These are phyloP conservation scores for Arachnopeziza araneosa DNA, from an alignment of 2,329 filamentous ascomycete genomes.

Conservation along the genomic window DNA sequence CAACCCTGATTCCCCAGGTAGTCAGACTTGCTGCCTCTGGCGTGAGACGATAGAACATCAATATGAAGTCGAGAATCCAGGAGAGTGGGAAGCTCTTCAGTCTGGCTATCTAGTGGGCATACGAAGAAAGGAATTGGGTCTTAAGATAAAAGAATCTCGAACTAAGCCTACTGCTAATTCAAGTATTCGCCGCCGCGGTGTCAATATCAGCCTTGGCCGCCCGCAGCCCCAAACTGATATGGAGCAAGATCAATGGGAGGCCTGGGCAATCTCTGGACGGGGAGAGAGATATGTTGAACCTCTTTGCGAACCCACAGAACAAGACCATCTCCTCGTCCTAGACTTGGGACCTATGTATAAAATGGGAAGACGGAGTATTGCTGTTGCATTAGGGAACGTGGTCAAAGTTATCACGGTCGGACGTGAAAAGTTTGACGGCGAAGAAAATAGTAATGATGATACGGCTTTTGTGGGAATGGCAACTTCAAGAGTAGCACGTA, in stretches of 20 bases:
- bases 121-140: constrained; percentile 33
- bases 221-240: not conserved
- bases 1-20: constrained; percentile 36
- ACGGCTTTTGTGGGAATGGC: constrained; percentile 23
- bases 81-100: constrained; percentile 57
- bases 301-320: constrained; percentile 15
- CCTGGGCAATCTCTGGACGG: constrained; percentile 43
- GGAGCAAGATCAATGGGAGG: constrained; percentile 42
- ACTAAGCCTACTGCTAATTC: constrained; percentile 1
- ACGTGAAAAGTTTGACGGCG: constrained; percentile 54
- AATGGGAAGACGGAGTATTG: constrained; percentile 60
- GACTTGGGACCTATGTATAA: constrained; percentile 58
- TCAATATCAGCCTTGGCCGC: not conserved
- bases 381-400: constrained; percentile 65
- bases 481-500: constrained; percentile 8
- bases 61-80: constrained; percentile 54
- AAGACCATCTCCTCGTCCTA: constrained; percentile 56
- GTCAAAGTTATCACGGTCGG: constrained; percentile 67
- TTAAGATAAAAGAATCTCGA: not conserved
- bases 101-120: constrained; percentile 60
- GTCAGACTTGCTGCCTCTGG: constrained; percentile 46
- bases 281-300: constrained; percentile 32
- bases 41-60: constrained; percentile 44
- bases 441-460: constrained; percentile 20
- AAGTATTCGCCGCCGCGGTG: constrained; percentile 23